phyloP scores from a whole-genome alignment of 2,329 filamentous ascomycete genomes.

The Pseudogymnoascus sp. region DNA sequence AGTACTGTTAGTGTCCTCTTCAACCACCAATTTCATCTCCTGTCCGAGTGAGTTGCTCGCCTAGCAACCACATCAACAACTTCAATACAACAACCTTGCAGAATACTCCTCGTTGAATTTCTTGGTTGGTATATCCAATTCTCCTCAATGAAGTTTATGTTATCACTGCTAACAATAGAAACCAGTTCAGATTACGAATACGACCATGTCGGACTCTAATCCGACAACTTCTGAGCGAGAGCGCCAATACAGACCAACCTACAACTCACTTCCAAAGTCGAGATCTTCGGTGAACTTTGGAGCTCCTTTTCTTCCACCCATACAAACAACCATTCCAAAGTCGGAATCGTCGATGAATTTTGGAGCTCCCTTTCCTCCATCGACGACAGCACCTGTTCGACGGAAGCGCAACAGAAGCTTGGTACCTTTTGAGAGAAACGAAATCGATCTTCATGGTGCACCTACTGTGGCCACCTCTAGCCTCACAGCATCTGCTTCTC shows the following conservation, averaged over 20 bases:
- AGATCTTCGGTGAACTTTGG: constrained; percentile 1
- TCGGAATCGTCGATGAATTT: not conserved
- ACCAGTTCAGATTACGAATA: not conserved
- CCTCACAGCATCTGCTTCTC: constrained; percentile 19
- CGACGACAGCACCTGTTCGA: not conserved
- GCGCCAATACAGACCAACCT: constrained; percentile 10
- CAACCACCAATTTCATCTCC: not conserved
- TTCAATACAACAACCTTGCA: not conserved
- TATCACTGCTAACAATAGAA: not conserved
- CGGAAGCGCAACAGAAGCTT: constrained; percentile 18
- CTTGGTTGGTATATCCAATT: not conserved
- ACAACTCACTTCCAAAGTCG: constrained; percentile 1
- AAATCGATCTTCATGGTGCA: constrained; percentile 12
- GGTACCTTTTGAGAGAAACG: constrained; percentile 16
- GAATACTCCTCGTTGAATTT: not conserved
- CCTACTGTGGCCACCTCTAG: constrained; percentile 19
- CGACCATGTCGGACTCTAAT: not conserved
- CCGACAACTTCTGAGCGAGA: not conserved
- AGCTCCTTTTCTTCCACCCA: constrained; percentile 4
- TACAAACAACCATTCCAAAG: not conserved
- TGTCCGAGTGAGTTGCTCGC: not conserved
- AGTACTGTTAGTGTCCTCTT: not conserved
- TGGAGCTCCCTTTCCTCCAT: not conserved
- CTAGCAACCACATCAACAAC: not conserved
- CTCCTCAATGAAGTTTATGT: not conserved